These are phyloP conservation scores for Aurantiochytrium sp. DNA, from an alignment of 108 stramenopile species.

Conservation along the genomic window DNA sequence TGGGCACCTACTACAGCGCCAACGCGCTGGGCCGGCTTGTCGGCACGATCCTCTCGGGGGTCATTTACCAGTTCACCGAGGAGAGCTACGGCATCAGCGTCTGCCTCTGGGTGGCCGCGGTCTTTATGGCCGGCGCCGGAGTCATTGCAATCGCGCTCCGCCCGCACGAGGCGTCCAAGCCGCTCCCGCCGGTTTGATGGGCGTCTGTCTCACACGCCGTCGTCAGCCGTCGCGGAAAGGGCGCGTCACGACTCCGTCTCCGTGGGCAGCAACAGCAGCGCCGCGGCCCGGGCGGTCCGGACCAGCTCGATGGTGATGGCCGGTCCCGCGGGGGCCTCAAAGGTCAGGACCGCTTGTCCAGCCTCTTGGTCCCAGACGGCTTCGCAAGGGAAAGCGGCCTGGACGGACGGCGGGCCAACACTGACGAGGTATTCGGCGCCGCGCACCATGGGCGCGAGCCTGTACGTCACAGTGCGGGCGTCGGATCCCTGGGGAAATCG, in stretches of 20 bases:
- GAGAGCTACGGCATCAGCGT: constrained; percentile 38
- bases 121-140: constrained; percentile 34
- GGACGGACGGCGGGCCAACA: no score
- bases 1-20: constrained; percentile 92
- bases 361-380: not conserved
- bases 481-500: not conserved
- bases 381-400: no score
- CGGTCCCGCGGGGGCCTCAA: not conserved
- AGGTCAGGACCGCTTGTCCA: not conserved
- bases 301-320: not conserved
- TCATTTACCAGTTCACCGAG: constrained; percentile 57
- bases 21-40: constrained; percentile 83
- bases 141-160: not conserved
- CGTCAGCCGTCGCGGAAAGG: not conserved
- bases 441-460: not conserved
- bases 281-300: no score
- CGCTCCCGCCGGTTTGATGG: not conserved
- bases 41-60: constrained; percentile 79
- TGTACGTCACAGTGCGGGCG: not conserved
- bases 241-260: no score
- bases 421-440: not conserved
- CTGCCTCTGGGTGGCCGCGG: constrained; percentile 41
- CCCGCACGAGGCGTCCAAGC: not conserved
- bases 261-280: no score
- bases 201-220: not conserved